Conservation (phyloP, 495 filamentous ascomycete species). For the Aspergillus haitiensis region DNA sequence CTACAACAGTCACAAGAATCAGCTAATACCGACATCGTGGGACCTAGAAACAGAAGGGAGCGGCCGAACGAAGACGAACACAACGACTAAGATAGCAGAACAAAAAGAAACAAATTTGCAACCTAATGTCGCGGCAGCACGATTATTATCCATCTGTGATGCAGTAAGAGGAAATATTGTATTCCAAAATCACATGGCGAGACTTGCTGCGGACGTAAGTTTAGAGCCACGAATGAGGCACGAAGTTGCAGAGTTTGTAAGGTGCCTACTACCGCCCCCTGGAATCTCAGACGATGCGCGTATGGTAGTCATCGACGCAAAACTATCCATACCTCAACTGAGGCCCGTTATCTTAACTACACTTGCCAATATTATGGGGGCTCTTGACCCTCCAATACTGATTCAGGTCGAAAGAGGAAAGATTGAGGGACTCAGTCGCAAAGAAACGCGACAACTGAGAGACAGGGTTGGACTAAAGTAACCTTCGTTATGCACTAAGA, state of each 20-base stretch:
- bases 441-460: conserved; percentile 39
- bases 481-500: no score
- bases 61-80: no score
- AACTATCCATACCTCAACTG: conserved; percentile 26
- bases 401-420: conserved; percentile 48
- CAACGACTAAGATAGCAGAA: no score
- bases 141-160: not conserved
- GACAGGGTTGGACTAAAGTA: conserved; percentile 24
- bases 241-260: conserved; percentile 18
- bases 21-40: not conserved
- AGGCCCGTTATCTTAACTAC: conserved; percentile 29
- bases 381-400: conserved; percentile 42
- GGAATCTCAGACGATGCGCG: conserved; percentile 13
- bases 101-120: no score
- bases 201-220: no score
- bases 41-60: not conserved
- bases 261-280: conserved; percentile 16
- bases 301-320: conserved; percentile 11
- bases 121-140: no score
- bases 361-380: conserved; percentile 37
- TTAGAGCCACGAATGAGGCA: not conserved
- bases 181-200: no score
- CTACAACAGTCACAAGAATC: not conserved
- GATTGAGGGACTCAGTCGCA: conserved; percentile 34
- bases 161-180: not conserved